Evolutionary conservation across 306 rosid genomes (phyloP).

Genomic region (Quercus variabilis): DNA sequence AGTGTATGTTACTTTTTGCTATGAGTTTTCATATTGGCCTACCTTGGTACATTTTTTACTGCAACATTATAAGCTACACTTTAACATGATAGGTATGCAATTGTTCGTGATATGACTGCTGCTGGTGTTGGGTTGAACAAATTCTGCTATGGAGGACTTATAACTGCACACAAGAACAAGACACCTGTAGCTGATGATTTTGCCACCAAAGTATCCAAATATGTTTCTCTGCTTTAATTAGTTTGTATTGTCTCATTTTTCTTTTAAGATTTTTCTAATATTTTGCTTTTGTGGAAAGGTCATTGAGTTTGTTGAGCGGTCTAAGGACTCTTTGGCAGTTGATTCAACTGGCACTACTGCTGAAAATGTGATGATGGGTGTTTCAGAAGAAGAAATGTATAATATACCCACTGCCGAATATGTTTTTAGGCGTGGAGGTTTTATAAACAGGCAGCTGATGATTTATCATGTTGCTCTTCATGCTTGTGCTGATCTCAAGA

Average conservation of each 20-base stretch:
- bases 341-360: constrained; percentile 66
- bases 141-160: constrained; percentile 88
- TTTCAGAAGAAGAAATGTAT: constrained; percentile 85
- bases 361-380: constrained; percentile 82
- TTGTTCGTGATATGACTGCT: constrained; percentile 95
- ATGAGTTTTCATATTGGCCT: not conserved
- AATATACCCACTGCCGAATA: constrained; percentile 87
- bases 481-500: constrained; percentile 77
- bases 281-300: constrained; percentile 50
- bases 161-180: constrained; percentile 72
- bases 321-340: constrained; percentile 70
- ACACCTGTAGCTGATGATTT: constrained; percentile 75
- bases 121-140: constrained; percentile 95
- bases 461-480: constrained; percentile 77
- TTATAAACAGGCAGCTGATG: constrained; percentile 44
- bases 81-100: constrained; percentile 65
- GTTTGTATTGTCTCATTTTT: constrained; percentile 9
- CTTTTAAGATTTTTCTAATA: constrained; percentile 16
- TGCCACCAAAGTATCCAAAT: constrained; percentile 58
- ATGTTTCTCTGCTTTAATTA: constrained; percentile 7
- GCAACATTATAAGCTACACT: constrained; percentile 6
- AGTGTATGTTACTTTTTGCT: constrained; percentile 58
- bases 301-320: constrained; percentile 83
- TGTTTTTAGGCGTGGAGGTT: constrained; percentile 54
- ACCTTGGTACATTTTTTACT: constrained; percentile 17